A percentile compares a stretch with the other conserved stretches of the same genome.
phyloP scores from a whole-genome alignment of 2,329 filamentous ascomycete genomes.

The Ceratocystis diversiconidia region DNA sequence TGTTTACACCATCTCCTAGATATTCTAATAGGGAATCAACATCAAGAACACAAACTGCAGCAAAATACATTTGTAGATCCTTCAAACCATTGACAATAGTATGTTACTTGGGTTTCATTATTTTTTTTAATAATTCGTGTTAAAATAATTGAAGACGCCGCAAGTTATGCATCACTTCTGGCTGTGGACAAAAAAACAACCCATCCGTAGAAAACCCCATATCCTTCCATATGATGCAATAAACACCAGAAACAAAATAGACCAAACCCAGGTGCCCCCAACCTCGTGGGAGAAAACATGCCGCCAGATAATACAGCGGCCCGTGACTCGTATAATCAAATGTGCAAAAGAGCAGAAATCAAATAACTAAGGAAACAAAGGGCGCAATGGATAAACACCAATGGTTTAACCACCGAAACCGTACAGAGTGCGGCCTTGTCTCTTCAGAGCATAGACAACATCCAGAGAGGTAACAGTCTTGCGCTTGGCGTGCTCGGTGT shows the following conservation, averaged over 20 bases:
- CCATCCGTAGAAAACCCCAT: conserved; percentile 25
- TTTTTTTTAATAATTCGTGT: not conserved
- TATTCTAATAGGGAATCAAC: too few species aligned
- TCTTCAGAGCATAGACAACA: conserved; percentile 54
- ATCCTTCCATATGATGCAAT: conserved; percentile 32
- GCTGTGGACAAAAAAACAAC: conserved; percentile 17
- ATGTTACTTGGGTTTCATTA: not conserved
- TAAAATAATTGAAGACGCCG: conserved; percentile 14
- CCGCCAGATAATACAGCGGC: conserved; percentile 13
- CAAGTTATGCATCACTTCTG: conserved; percentile 18
- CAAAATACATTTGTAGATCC: too few species aligned
- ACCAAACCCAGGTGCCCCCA: conserved; percentile 24
- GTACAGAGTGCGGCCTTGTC: conserved; percentile 65
- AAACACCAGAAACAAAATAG: conserved; percentile 31
- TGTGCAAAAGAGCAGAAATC: conserved; percentile 5
- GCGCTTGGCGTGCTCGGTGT: conserved; percentile 69
- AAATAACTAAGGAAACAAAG: conserved; percentile 16
- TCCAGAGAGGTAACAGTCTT: conserved; percentile 63
- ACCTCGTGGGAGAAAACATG: conserved; percentile 18
- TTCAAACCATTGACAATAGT: too few species aligned
- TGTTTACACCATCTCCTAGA: too few species aligned
- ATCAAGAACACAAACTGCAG: too few species aligned
- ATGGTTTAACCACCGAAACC: conserved; percentile 68
- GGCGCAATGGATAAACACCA: conserved; percentile 18
- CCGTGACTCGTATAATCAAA: conserved; percentile 21